phyloP scores from a whole-genome alignment of 108 stramenopile species.

The Mediolabrus comicus region DNA sequence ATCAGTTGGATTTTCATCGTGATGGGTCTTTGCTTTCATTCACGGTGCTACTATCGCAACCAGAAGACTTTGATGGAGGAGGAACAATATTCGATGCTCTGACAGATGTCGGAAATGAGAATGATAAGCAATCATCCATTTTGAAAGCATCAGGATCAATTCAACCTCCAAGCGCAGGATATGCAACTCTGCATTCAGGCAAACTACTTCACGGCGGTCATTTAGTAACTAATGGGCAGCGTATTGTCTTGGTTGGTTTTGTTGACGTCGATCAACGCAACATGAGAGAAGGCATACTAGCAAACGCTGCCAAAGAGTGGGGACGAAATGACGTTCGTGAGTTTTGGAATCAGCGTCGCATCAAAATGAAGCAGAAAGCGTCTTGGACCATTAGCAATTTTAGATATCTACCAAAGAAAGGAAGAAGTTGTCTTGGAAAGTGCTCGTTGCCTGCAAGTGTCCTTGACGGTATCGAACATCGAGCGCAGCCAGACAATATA shows the following conservation, averaged over 20 bases:
- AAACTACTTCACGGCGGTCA: slow-evolving; percentile 76
- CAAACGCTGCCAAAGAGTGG: slow-evolving; percentile 57
- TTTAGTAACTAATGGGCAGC: slow-evolving; percentile 55
- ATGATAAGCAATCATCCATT: slow-evolving; percentile 7
- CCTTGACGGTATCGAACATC: slow-evolving; percentile 38
- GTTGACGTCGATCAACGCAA: slow-evolving; percentile 64
- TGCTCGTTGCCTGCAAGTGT: slow-evolving; percentile 15
- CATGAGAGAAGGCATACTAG: slow-evolving; percentile 46
- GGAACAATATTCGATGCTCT: slow-evolving; percentile 81
- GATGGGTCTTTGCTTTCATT: slow-evolving; percentile 75
- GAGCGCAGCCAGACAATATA: slow-evolving; percentile 53
- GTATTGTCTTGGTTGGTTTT: slow-evolving; percentile 74
- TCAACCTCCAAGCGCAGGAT: slow-evolving; percentile 51
- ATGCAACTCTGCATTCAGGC: slow-evolving; percentile 64
- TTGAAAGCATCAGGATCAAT: slow-evolving; percentile 49
- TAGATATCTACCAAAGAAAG: slow-evolving; percentile 43
- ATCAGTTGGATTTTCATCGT: slow-evolving; percentile 70
- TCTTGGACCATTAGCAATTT: slow-evolving; percentile 51
- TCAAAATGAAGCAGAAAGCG: slow-evolving; percentile 12
- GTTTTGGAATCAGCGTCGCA: slow-evolving; percentile 45
- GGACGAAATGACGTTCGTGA: slow-evolving; percentile 73
- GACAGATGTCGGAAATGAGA: slow-evolving; percentile 39
- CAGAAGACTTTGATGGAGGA: slow-evolving; percentile 61
- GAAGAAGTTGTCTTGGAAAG: not conserved
- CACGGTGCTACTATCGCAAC: slow-evolving; percentile 58